Percentiles rank a stretch among this genome's conserved stretches.
phyloP scores from a whole-genome alignment of 345 rosid genomes.

The Lagerstroemia speciosa region DNA sequence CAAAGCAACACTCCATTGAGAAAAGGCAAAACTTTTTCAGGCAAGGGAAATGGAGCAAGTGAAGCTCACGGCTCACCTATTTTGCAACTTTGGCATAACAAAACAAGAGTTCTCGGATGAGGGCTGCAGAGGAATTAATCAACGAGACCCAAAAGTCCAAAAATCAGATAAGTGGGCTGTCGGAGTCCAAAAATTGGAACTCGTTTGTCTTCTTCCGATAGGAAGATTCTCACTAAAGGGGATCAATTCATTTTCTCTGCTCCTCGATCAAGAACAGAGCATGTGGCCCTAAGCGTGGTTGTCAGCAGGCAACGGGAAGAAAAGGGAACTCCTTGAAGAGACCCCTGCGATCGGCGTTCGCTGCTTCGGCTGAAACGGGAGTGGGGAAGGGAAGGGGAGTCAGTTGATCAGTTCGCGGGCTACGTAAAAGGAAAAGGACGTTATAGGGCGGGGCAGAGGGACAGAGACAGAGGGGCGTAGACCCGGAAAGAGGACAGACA shows the following conservation, averaged over 20 bases:
- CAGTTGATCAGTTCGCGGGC: background rate
- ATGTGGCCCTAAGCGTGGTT: background rate
- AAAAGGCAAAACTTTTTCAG: background rate
- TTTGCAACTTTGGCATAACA: background rate
- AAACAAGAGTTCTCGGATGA: background rate
- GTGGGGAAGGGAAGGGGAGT: background rate
- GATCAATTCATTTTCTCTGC: background rate
- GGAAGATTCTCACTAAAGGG: background rate
- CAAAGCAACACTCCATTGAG: slow-evolving; percentile 9
- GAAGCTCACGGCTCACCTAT: background rate
- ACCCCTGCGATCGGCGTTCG: background rate
- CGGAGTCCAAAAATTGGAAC: background rate
- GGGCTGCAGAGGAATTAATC: background rate
- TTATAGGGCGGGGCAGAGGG: background rate
- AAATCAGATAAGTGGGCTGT: background rate
- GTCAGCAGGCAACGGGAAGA: background rate
- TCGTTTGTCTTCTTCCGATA: background rate
- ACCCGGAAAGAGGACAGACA: background rate
- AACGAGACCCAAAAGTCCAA: background rate
- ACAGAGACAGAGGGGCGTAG: background rate
- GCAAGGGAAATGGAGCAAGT: background rate
- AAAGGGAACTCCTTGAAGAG: background rate
- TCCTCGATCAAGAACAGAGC: background rate
- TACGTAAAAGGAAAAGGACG: background rate
- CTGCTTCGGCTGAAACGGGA: background rate